Base-by-base conservation (phyloP, 192 early-diverging fungal genomes). In the Phlyctochytrium planicorne region DNA sequence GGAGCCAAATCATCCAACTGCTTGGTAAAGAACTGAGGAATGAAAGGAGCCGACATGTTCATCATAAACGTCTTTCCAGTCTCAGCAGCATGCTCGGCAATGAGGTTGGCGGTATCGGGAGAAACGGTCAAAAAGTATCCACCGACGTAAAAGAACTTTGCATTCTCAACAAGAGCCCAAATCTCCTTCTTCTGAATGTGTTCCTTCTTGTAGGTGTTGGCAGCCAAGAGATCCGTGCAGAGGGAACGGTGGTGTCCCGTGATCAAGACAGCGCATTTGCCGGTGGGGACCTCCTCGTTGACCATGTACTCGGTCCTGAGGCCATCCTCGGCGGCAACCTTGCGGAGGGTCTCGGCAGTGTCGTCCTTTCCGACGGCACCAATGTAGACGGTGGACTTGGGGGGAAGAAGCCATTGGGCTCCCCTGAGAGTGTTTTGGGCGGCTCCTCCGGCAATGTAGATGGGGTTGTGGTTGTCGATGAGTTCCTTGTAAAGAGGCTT, bases 21-120 rank as follows among this genome's bases (percentile, higher is more conserved):
- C 53, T 88, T 82, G 79, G 85, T 93, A 85, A 96, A 97, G 88
- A 95, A 94, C 78, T 94, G 89, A 35, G 93, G 82, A 56, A 98
- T 87, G 80, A 97, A 99, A 40, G 94, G 93, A 31, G 97, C 97
- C 67, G 93, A 95, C 65, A 99, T 75, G 87, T 99, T 99, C 82
- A 95, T 86, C 57, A 88, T 84, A 74, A 97, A 94, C 25, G 78
- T 72, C 83, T 99, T 99, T 82, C 86, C 84, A 69, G 82, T 84
- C 59, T 82, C 83, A 57, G 90, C 82, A 52, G 95, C 92, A 71
- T 99, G 91, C 82, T 95, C 85, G 77, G 93, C 95, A 64, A 97
- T 78, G 33, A 87, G 81, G 75, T 91, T 81, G 63, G 92, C 92
- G 52, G 94, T 91, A 27, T 88, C 87, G 36, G 88, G 88, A 67